Evolutionary conservation across 306 rosid genomes (phyloP), one percentile per base, ranked within the genome.

Genomic region (Trifolium fragiferum): DNA sequence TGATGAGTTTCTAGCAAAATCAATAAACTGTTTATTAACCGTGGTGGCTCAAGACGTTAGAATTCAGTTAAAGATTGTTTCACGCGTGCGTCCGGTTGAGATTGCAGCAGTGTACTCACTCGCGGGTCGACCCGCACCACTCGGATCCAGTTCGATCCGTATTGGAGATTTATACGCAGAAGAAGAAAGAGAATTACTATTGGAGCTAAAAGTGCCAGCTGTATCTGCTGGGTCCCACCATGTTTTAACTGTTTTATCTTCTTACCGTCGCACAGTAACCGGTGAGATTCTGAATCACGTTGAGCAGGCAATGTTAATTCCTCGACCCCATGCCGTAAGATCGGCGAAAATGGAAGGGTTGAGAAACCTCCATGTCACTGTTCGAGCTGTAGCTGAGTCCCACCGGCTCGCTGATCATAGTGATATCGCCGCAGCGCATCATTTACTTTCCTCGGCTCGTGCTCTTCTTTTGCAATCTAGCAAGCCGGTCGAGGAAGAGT

Each of bases 301-400:
- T 37, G 98, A 86, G 62, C 88, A 82, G 12, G 78, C 90, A 23
- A 72, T 91, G 55, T 74, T 80, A 30, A 55, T 95, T 15, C 96
- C 99, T 0, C 87, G 87, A 5, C 83, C 96, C 11, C 89, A 84
- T n/a, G 41, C 90, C 83, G 91, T 84, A 20, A 86, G 97, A 90
- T 90, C 96, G 0, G 72, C 91, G 0, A 46, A 51, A 73, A 82
- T 92, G 70, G 84, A 89, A 72, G 83, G 96, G 72, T 18, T 95
- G 13, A 75, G 90, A 10, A 88, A 82, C 18, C 87, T 95, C 79
- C 99, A 95, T 85, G 82, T 95, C 51, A 84, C 90, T 0, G 82
- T 87, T 1, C 80, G 98, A 41, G 98, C 96, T 0, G 89, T 95
- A 6, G 98, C 98, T 5, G 99, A 92, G 77, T 89, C 98, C 0